Percentiles rank a stretch among this genome's conserved stretches.
phyloP scores from a whole-genome alignment of 2,329 filamentous ascomycete species.

The Pestalotiopsis sp. region DNA sequence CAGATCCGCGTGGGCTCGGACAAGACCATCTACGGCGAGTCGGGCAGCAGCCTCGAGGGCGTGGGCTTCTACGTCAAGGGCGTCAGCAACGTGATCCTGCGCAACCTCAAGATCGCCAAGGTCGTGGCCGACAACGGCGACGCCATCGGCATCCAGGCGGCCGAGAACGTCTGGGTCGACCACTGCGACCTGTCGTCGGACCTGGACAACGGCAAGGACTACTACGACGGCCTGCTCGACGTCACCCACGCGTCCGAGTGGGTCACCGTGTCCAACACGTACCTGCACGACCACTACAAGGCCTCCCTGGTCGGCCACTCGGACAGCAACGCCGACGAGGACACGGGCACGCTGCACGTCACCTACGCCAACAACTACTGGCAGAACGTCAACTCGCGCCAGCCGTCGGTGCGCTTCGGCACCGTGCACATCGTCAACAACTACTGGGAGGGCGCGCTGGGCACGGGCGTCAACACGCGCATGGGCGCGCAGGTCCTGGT shows the following conservation, averaged over 20 bases:
- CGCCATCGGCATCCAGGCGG: slow-evolving; percentile 59
- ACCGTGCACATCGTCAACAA: slow-evolving; percentile 61
- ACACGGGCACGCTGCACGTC: slow-evolving; percentile 63
- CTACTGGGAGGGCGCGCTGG: slow-evolving; percentile 36
- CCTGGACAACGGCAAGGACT: slow-evolving; percentile 64
- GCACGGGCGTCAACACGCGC: slow-evolving; percentile 56
- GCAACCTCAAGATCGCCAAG: slow-evolving; percentile 62
- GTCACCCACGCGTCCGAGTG: slow-evolving; percentile 65
- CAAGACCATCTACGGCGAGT: slow-evolving; percentile 52
- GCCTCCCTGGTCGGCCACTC: slow-evolving; percentile 56
- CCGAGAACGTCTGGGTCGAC: slow-evolving; percentile 67
- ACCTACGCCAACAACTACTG: slow-evolving; percentile 71
- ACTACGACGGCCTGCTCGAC: slow-evolving; percentile 70
- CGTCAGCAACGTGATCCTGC: slow-evolving; percentile 61
- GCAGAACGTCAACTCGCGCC: slow-evolving; percentile 65
- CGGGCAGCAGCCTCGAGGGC: slow-evolving; percentile 44
- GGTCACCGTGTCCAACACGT: slow-evolving; percentile 51
- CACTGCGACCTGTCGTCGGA: slow-evolving; percentile 68
- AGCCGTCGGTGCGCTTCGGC: slow-evolving; percentile 67
- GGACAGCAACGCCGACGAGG: slow-evolving; percentile 59
- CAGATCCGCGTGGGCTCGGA: slow-evolving; percentile 50
- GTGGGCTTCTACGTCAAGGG: slow-evolving; percentile 56
- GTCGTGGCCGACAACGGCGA: slow-evolving; percentile 60
- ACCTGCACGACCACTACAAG: slow-evolving; percentile 50
- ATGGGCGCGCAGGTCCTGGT: slow-evolving; percentile 53